These are phyloP conservation scores for Phialophora verrucosa DNA, from an alignment of 2,329 filamentous ascomycete genomes.

Conservation along the genomic window DNA sequence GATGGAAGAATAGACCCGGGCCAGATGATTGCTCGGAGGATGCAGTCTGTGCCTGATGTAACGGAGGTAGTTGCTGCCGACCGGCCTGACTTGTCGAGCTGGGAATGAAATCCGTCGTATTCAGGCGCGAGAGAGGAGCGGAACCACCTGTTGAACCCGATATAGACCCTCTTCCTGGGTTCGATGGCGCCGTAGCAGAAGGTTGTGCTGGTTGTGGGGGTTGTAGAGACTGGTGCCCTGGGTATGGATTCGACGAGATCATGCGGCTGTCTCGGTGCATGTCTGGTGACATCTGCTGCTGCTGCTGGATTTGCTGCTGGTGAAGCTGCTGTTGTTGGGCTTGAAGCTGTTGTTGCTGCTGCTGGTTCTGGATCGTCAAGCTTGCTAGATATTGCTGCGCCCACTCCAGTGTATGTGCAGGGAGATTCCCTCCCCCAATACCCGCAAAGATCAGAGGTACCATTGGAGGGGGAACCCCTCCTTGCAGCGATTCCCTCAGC, in stretches of 20 bases:
- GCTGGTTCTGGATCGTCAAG: slow-evolving; percentile 49
- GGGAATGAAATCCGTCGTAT: slow-evolving; percentile 47
- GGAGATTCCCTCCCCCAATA: slow-evolving; percentile 67
- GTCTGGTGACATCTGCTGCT: slow-evolving; percentile 39
- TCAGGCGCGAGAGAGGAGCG: slow-evolving; percentile 49
- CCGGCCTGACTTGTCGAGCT: slow-evolving; percentile 44
- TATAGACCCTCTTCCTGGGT: slow-evolving; percentile 37
- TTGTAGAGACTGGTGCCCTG: slow-evolving; percentile 32
- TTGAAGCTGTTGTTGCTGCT: slow-evolving; percentile 47
- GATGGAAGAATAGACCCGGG: slow-evolving; percentile 84
- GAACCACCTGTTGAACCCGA: slow-evolving; percentile 42
- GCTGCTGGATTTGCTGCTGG: slow-evolving; percentile 34
- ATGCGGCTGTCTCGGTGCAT: slow-evolving; percentile 43
- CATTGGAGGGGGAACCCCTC: slow-evolving; percentile 75
- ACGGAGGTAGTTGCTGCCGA: slow-evolving; percentile 57
- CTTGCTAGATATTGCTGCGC: slow-evolving; percentile 68
- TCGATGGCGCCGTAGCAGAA: slow-evolving; percentile 33
- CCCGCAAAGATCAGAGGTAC: slow-evolving; percentile 76
- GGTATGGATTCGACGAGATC: slow-evolving; percentile 47
- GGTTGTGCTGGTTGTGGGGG: slow-evolving; percentile 33
- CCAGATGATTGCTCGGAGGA: slow-evolving; percentile 67
- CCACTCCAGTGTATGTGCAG: slow-evolving; percentile 69
- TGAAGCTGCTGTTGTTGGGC: slow-evolving; percentile 37
- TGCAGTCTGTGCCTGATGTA: slow-evolving; percentile 59
- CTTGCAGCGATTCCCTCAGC: slow-evolving; percentile 69